phyloP scores from a whole-genome alignment of 1,139 yeast species.

The Candida albicans region DNA sequence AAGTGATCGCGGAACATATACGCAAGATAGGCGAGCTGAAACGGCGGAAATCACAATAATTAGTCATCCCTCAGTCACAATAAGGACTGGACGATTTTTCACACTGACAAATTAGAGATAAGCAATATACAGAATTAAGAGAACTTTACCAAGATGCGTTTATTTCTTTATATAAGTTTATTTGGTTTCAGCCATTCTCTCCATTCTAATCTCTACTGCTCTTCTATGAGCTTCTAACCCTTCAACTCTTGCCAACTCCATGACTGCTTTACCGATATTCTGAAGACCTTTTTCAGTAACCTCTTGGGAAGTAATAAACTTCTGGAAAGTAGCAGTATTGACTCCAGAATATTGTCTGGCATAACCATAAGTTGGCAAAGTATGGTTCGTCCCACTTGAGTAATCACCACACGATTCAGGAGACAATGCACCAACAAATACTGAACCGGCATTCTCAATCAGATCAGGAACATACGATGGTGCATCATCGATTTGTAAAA shows the following conservation, averaged over 20 bases:
- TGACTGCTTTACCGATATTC: constrained; percentile 91
- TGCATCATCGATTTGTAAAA: constrained; percentile 83
- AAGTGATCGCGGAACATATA: no score
- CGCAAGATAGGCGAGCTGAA: no score
- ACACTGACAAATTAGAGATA: no score
- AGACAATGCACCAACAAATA: constrained; percentile 91
- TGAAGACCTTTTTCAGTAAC: constrained; percentile 81
- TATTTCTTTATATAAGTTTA: no score
- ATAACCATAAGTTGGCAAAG: constrained; percentile 96
- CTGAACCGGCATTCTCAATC: constrained; percentile 93
- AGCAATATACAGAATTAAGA: no score
- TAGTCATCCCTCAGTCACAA: no score
- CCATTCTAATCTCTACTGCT: constrained; percentile 93
- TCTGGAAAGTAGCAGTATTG: constrained; percentile 92
- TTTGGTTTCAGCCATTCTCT: no score
- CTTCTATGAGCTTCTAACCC: constrained; percentile 96
- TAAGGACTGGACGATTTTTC: no score
- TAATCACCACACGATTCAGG: constrained; percentile 99
- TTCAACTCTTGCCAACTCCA: constrained; percentile 95
- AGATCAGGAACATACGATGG: constrained; percentile 61
- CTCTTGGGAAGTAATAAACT: constrained; percentile 91
- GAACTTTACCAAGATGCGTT: no score
- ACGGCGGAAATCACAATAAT: no score
- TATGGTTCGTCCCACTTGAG: constrained; percentile 96
- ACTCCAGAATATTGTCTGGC: constrained; percentile 98